Evolutionary conservation across 139 green algal species (phyloP), one percentile per base, ranked within the genome.

Genomic region (Coelastrella sp.): DNA sequence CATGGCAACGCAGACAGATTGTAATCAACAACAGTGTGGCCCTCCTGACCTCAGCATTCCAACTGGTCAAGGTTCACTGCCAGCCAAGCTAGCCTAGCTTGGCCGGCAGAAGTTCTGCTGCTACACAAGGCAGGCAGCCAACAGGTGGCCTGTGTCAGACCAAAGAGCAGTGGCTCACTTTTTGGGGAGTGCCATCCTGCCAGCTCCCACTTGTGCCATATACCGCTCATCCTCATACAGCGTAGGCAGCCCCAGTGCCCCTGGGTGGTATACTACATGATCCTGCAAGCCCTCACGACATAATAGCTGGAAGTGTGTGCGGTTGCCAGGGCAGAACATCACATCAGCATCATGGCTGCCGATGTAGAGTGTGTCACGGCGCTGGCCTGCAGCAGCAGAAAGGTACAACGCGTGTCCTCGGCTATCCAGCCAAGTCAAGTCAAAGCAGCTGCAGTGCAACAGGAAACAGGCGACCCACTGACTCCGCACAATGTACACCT

Each of bases 271-370:
- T 57, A 89, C 88, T 7, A 89, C 87, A 72, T 85, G 82, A 84
- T 93, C 91, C 4, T 15, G 78, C 12, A 93, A 58, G 17, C 90
- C 85, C 22, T 74, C 15, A 4, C 85, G 73, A 25, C 81, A 59
- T 25, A 90, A 66, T 11, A 94, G 78, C 89, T 92, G 65, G 74
- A 89, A 94, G 89, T 94, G 89, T 8, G 89, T 92, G 81, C 91
- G 85, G 89, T 87, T 84, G 66, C 91, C 91, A 7, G 91, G 91
- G 89, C 91, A 94, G 58, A 94, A 88, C 63, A 87, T 84, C 3
- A 94, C 81, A 9, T 91, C 88, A 7, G 89, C 81, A 4, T 91
- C 89, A 20, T 79, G 17, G 57, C 61, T 85, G 65, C 58, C 80
- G 4, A 91, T 88, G 84, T 87, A 92, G 24, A 90, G 88, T 1